Evolutionary conservation across 2,329 filamentous ascomycete genomes (phyloP), one percentile per base, ranked within the genome.

Genomic region (Boeremia lycopersici): DNA sequence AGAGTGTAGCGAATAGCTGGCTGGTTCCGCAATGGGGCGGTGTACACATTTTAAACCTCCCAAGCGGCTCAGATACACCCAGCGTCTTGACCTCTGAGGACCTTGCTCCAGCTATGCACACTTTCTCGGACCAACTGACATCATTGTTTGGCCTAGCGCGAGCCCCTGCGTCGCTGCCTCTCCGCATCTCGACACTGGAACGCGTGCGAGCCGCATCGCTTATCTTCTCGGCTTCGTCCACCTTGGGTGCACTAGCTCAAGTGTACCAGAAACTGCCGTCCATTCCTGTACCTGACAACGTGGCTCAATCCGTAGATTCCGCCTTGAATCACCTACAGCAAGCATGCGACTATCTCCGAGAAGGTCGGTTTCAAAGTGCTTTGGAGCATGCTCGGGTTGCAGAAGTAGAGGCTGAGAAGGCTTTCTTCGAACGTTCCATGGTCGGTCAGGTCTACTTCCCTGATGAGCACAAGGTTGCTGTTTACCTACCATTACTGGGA

Each of bases 341-440:
- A 40, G 89, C 93, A 0, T 97, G 93, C 69, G 81, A 86, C 23
- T 85, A 86, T 48, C 80, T 98, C 2, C 80, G 78, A 25, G 78
- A 82, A 25, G 86, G 85, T 2, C 77, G 78, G 3, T 88, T 86
- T 64, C 83, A 87, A 26, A 75, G 76, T 6, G 93, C 92, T 0
- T 78, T 99, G 34, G 84, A 88, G 59, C 87, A 93, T 71, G 93
- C 93, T 0, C 85, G 90, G 9, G 86, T 91, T 41, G 95, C 95
- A 6, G 93, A 97, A 75, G 84, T 86, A 2, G 91, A 96, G 71
- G 93, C 92, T 0, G 95, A 99, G 74, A 87, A 89, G 57, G 93
- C 93, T 0, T 99, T 99, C 76, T 99, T 99, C 65, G 95, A 99
- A 76, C 96, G 96, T 77, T 96, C 90, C 70, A 99, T 99, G 95